phyloP scores from a whole-genome alignment of 2,329 filamentous ascomycete genomes.

The Aspergillus puulaauensis region DNA sequence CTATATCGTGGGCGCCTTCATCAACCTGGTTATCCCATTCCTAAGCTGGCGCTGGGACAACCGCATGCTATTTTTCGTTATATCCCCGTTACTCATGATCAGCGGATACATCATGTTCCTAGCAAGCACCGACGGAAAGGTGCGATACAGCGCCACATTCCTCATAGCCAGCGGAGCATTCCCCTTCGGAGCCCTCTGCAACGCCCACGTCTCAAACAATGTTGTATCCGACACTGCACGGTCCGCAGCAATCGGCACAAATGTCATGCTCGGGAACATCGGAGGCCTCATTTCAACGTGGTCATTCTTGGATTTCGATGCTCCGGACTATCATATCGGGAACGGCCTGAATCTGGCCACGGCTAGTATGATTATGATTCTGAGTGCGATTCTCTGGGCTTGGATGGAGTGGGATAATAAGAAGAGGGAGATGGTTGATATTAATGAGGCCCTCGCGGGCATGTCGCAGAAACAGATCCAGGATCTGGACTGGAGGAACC shows the following conservation, averaged over 20 bases:
- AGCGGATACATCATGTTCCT: conserved; percentile 71
- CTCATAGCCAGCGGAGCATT: conserved; percentile 66
- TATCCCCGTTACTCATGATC: conserved; percentile 64
- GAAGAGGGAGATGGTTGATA: conserved; percentile 53
- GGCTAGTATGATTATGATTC: conserved; percentile 47
- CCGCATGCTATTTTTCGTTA: conserved; percentile 61
- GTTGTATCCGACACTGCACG: conserved; percentile 70
- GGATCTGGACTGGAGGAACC: conserved; percentile 67
- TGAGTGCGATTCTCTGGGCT: conserved; percentile 49
- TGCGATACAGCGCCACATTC: conserved; percentile 72
- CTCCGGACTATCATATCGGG: conserved; percentile 66
- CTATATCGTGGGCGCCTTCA: conserved; percentile 67
- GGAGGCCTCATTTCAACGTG: conserved; percentile 67
- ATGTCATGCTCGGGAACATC: conserved; percentile 72
- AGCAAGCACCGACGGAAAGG: conserved; percentile 50
- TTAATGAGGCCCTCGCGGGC: conserved; percentile 57
- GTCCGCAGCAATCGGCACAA: conserved; percentile 64
- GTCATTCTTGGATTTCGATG: conserved; percentile 65
- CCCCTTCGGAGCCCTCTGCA: conserved; percentile 62
- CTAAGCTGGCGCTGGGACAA: conserved; percentile 61
- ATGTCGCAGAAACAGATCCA: conserved; percentile 55
- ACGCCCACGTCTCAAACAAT: conserved; percentile 68
- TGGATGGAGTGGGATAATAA: conserved; percentile 67
- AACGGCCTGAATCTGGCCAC: conserved; percentile 70
- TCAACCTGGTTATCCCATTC: conserved; percentile 62